Base-by-base conservation (phyloP, 2,329 filamentous ascomycete genomes). In the Acephala macrosclerotiorum region DNA sequence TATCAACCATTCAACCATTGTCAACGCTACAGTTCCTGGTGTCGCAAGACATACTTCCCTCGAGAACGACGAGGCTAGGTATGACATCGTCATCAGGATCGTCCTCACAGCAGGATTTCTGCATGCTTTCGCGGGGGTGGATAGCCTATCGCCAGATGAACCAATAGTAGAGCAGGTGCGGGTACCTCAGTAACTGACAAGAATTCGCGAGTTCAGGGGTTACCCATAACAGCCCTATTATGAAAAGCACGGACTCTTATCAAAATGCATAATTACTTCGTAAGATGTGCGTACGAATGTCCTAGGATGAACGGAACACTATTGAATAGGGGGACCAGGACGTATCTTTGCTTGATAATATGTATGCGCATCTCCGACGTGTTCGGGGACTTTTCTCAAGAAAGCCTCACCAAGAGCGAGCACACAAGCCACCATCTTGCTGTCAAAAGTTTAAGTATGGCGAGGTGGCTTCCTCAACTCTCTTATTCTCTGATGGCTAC, bases 31-130 rank as follows among this genome's bases (percentile, higher is more conserved):
- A 22, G 47, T 51, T 47, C 29, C 29, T 38, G 38, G n/a, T 60
- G 65, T 57, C 51, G 58, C 56, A 45, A 56, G 57, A 35, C 20
- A 55, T 64, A 35, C 20, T 60, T 58, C 40, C 49, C 20, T 55
- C 38, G 47, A 25, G 47, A 29, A 16, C 25, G 49, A 12, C 26
- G 25, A 26, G 36, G 33, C 38, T 14, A n/a, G 12, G 47, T 42
- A 62, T 62, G 60, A 66, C 64, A 58, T 59, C 56, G 60, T 66
- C 56, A 71, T 72, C 12, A 36, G 33, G 22, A 22, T 49, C 1
- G 35, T 42, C 56, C n/a, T n/a, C n/a, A n/a, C n/a, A 63, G 42
- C 61, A 51, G 40, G 61, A 63, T 63, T 63, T 63, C 58, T n/a
- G n/a, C n/a, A 40, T 40, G 36, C 36, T 40, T 45, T 45, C 42